phyloP scores from a whole-genome alignment of 2,329 filamentous ascomycete genomes.

The Lasiodiplodia citricola region DNA sequence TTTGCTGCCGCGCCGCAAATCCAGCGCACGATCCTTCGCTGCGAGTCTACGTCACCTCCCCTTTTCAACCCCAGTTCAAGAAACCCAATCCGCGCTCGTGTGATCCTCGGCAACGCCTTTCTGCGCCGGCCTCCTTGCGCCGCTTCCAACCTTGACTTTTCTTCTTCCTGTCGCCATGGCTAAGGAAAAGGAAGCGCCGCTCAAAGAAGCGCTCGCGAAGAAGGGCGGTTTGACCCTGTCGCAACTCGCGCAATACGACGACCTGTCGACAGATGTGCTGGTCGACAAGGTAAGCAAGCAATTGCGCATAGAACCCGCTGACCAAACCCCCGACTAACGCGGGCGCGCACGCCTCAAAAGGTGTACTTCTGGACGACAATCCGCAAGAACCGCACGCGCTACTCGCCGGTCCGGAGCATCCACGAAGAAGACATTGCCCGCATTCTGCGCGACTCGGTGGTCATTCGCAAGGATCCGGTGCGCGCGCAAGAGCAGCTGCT shows the following conservation, averaged over 20 bases:
- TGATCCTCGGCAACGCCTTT: conserved; percentile 10
- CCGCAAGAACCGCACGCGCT: conserved; percentile 89
- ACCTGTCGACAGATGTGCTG: conserved; percentile 91
- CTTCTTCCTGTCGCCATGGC: conserved; percentile 11
- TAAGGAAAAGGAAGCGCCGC: conserved; percentile 43
- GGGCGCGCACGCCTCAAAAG: conserved; percentile 53
- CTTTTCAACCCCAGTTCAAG: conserved; percentile 12
- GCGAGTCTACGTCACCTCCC: conserved; percentile 26
- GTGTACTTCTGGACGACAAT: conserved; percentile 96
- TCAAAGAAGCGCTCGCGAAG: conserved; percentile 56
- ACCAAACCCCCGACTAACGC: conserved; percentile 7
- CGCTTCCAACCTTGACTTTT: background rate
- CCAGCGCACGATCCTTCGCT: conserved; percentile 26
- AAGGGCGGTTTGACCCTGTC: conserved; percentile 80
- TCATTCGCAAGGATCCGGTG: conserved; percentile 74
- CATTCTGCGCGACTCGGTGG: conserved; percentile 68
- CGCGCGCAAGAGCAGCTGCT: conserved; percentile 76
- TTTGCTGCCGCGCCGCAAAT: conserved; percentile 17
- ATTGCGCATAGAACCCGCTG: conserved; percentile 32
- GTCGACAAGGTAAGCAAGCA: conserved; percentile 81
- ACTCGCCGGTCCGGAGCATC: conserved; percentile 81
- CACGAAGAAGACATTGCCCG: conserved; percentile 66
- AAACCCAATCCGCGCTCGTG: conserved; percentile 4
- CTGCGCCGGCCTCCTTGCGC: conserved; percentile 7
- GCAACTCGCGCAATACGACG: conserved; percentile 91